Evolutionary conservation across 768 basidiomycete species (phyloP).

Genomic region (Pulveroboletus sp.): DNA sequence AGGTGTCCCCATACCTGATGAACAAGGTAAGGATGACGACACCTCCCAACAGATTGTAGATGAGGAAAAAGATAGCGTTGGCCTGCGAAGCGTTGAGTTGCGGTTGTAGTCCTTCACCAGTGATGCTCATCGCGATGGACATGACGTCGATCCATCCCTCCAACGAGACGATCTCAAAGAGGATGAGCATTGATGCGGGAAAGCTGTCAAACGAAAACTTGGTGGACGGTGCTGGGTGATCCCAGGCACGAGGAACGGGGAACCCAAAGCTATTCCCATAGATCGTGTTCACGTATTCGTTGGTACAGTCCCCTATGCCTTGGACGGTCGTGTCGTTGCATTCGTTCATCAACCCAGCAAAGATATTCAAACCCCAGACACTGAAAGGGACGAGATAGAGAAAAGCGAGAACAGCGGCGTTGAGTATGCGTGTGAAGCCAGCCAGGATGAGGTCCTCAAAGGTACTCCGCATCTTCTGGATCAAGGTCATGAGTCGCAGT

Average conservation of each 20-base stretch:
- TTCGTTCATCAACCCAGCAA: slow-evolving; percentile 73
- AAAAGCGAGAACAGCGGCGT: slow-evolving; percentile 85
- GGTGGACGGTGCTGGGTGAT: slow-evolving; percentile 77
- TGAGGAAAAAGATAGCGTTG: slow-evolving; percentile 88
- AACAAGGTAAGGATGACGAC: slow-evolving; percentile 89
- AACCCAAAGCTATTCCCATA: slow-evolving; percentile 62
- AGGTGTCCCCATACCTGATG: slow-evolving; percentile 59
- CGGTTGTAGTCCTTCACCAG: slow-evolving; percentile 66
- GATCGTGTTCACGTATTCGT: slow-evolving; percentile 67
- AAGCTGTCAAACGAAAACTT: slow-evolving; percentile 90
- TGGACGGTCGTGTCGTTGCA: slow-evolving; percentile 67
- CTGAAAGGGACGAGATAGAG: slow-evolving; percentile 92
- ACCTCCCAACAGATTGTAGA: slow-evolving; percentile 88
- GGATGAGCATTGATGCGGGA: slow-evolving; percentile 75
- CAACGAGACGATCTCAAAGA: slow-evolving; percentile 94
- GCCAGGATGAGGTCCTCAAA: slow-evolving; percentile 86
- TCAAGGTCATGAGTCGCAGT: slow-evolving; percentile 84
- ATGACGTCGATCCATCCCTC: slow-evolving; percentile 98
- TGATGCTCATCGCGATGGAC: slow-evolving; percentile 73
- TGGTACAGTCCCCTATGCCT: slow-evolving; percentile 63
- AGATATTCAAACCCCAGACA: slow-evolving; percentile 93
- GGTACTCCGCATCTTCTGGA: slow-evolving; percentile 80
- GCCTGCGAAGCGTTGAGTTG: slow-evolving; percentile 65
- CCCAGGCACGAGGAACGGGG: slow-evolving; percentile 83
- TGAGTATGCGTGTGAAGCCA: slow-evolving; percentile 78